These are phyloP conservation scores for Cercospora janseana DNA, from an alignment of 2,329 filamentous ascomycete genomes.

Conservation along the genomic window DNA sequence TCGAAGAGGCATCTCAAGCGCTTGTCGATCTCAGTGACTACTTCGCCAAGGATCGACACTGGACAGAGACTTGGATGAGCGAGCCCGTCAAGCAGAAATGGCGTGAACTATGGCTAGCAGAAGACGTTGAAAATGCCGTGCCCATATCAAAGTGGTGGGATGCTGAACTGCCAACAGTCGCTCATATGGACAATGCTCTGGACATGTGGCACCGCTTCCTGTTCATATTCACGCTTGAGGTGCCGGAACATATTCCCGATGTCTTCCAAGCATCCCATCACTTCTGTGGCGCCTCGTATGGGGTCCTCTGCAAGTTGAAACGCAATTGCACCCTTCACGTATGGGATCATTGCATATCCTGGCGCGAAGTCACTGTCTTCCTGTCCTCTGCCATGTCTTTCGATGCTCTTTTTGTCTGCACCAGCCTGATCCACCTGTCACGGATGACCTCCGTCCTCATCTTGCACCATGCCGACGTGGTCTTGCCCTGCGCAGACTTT, in stretches of 20 bases:
- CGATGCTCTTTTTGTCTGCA: conserved; percentile 24
- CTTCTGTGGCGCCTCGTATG: conserved; percentile 13
- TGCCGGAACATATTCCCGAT: conserved; percentile 12
- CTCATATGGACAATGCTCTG: conserved; percentile 47
- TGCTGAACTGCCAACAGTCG: conserved; percentile 47
- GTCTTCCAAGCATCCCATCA: conserved; percentile 18
- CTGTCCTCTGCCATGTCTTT: conserved; percentile 16
- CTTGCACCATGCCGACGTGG: conserved; percentile 52
- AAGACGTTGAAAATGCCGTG: conserved; percentile 44
- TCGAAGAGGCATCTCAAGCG: conserved; percentile 44
- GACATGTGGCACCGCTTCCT: conserved; percentile 48
- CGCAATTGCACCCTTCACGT: conserved; percentile 7
- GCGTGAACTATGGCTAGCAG: conserved; percentile 48
- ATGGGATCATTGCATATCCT: conserved; percentile 17
- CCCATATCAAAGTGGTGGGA: conserved; percentile 47
- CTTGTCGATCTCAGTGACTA: conserved; percentile 46
- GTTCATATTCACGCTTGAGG: conserved; percentile 12
- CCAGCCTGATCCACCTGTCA: conserved; percentile 26
- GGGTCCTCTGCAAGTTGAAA: conserved; percentile 15
- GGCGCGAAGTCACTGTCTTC: conserved; percentile 14
- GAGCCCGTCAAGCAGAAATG: conserved; percentile 48
- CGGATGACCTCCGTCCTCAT: conserved; percentile 28
- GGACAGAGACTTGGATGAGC: conserved; percentile 50
- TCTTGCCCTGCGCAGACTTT: conserved; percentile 49
- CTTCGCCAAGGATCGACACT: conserved; percentile 46